phyloP scores from a whole-genome alignment of 2,329 filamentous ascomycete genomes.

The Fusarium floridanum region DNA sequence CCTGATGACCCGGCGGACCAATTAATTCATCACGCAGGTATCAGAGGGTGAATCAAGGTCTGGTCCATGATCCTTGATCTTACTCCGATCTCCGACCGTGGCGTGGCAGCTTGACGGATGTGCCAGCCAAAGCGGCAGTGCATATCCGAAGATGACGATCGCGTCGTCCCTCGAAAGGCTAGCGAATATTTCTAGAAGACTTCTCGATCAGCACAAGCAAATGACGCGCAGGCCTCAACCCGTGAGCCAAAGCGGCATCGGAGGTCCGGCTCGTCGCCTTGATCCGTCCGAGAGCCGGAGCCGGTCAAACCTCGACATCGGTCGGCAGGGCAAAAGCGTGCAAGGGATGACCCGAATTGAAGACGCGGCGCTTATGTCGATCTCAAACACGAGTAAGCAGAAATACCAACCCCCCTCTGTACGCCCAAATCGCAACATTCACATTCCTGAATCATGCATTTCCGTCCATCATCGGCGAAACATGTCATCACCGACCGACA shows the following conservation, averaged over 20 bases:
- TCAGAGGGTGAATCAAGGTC: not conserved
- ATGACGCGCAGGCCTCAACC: not conserved
- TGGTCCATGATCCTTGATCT: not conserved
- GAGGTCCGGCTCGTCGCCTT: not conserved
- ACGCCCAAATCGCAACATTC: not conserved
- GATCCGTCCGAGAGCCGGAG: not conserved
- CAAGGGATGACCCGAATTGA: slow-evolving; percentile 1
- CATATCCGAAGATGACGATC: not conserved
- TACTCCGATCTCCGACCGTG: not conserved
- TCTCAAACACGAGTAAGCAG: not conserved
- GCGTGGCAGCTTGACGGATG: not conserved
- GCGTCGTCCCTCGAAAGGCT: not conserved
- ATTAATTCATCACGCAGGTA: not conserved
- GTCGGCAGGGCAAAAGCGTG: not conserved
- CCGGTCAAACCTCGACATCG: not conserved
- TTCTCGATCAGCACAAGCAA: not conserved
- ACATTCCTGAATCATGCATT: not conserved
- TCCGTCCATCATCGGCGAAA: not conserved
- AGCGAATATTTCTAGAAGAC: not conserved
- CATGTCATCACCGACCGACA: not conserved
- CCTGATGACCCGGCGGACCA: not conserved
- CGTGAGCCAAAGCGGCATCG: not conserved
- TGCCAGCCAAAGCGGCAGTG: not conserved
- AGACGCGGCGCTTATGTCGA: not conserved
- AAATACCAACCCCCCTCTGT: not conserved